Conservation (phyloP, 768 basidiomycete genomes). For the Fibroporia radiculosa region DNA sequence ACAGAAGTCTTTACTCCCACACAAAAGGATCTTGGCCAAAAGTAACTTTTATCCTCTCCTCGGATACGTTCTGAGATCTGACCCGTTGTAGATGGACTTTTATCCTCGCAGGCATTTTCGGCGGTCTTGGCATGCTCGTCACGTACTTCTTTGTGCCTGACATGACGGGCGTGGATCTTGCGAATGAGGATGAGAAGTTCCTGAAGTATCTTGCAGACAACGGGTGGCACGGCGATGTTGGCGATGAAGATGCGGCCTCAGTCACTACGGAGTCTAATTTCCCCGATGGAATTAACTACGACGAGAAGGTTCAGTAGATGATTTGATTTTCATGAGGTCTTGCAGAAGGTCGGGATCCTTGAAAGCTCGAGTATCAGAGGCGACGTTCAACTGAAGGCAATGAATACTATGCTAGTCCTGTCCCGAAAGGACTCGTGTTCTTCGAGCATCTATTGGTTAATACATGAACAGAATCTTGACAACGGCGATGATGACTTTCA, state of each 20-base stretch:
- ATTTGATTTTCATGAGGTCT: too few species aligned
- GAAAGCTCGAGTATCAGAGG: too few species aligned
- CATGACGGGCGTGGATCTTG: conserved; percentile 59
- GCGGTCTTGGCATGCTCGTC: conserved; percentile 51
- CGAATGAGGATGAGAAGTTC: conserved; percentile 58
- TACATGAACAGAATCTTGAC: too few species aligned
- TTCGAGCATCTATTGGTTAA: too few species aligned
- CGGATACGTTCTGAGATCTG: neutral
- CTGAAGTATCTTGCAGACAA: conserved; percentile 50
- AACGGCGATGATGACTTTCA: too few species aligned
- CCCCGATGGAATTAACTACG: too few species aligned
- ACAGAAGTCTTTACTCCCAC: conserved; percentile 68
- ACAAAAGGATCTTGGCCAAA: conserved; percentile 57
- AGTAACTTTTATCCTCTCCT: conserved; percentile 22
- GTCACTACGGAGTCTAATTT: too few species aligned
- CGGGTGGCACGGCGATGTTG: conserved; percentile 60
- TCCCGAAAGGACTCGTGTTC: too few species aligned
- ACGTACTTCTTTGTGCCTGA: conserved; percentile 66
- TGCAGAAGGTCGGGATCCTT: too few species aligned
- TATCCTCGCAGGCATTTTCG: conserved; percentile 63
- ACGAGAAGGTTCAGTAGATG: too few species aligned
- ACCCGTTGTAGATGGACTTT: conserved; percentile 48
- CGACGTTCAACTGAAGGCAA: too few species aligned
- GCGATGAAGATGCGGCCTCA: conserved; percentile 40
- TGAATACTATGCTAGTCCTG: too few species aligned